Conservation (phyloP, 2,329 filamentous ascomycete genomes). For the Trichophyton schoenleinii region DNA sequence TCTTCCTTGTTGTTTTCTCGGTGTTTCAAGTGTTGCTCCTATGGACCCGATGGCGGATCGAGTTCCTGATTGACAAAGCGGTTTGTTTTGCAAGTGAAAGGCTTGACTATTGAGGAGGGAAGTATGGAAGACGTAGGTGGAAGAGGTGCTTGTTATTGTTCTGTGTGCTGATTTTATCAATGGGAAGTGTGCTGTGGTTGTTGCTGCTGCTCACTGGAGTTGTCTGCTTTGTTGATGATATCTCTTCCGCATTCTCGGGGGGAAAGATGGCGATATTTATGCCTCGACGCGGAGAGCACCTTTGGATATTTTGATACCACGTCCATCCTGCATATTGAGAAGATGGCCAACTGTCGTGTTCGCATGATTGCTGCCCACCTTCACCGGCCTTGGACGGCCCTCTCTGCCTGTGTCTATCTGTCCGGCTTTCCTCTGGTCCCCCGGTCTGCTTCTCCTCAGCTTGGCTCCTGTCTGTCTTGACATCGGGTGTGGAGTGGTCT, state of each 20-base stretch:
- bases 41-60: not conserved
- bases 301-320: slow-evolving; percentile 13
- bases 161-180: not conserved
- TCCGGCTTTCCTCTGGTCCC: not conserved
- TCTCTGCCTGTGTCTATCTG: not conserved
- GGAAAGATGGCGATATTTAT: slow-evolving; percentile 29
- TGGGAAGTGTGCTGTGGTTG: not conserved
- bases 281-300: slow-evolving; percentile 16
- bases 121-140: not conserved
- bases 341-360: not conserved
- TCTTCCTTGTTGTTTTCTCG: not conserved
- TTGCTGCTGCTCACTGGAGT: not conserved
- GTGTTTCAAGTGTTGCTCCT: slow-evolving; percentile 14
- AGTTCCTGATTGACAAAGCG: not conserved
- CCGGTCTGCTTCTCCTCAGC: not conserved
- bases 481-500: not conserved
- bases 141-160: not conserved
- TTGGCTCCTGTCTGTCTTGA: not conserved
- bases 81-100: not conserved
- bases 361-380: not conserved
- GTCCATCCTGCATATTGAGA: slow-evolving; percentile 10
- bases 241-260: slow-evolving; percentile 16
- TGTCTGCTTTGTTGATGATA: not conserved
- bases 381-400: not conserved
- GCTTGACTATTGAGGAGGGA: not conserved